phyloP scores from a whole-genome alignment of 345 rosid species.

The Reutealis trisperma region DNA sequence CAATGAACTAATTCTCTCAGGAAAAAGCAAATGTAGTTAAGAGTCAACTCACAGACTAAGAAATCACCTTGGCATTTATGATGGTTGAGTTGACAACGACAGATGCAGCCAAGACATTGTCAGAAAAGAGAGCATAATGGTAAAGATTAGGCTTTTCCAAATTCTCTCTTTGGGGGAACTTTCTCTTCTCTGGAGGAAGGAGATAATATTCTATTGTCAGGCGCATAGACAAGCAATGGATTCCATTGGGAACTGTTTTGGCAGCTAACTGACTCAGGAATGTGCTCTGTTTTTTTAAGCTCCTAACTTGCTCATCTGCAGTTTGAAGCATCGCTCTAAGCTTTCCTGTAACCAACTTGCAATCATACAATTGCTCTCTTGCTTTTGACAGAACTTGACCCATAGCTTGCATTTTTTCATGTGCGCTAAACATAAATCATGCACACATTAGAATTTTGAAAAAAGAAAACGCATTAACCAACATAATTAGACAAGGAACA shows the following conservation, averaged over 20 bases:
- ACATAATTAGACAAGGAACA: conserved; percentile 3
- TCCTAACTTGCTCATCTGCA: conserved; percentile 97
- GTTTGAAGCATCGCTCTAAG: conserved; percentile 98
- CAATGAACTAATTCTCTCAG: neutral
- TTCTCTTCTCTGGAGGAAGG: conserved; percentile 87
- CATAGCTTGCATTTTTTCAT: conserved; percentile 82
- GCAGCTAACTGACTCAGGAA: conserved; percentile 99
- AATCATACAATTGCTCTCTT: conserved; percentile 80
- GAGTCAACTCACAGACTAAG: conserved; percentile 6
- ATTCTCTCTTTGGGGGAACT: conserved; percentile 85
- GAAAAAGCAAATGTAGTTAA: neutral
- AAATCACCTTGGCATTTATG: conserved; percentile 83
- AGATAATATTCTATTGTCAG: conserved; percentile 90
- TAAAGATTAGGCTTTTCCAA: conserved; percentile 79
- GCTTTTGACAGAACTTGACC: conserved; percentile 87
- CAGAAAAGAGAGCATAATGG: conserved; percentile 98
- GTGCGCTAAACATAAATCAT: conserved; percentile 52
- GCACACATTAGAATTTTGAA: conserved; percentile 9
- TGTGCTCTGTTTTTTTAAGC: conserved; percentile 98
- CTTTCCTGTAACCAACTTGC: conserved; percentile 92
- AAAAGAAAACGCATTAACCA: conserved; percentile 15
- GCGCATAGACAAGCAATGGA: conserved; percentile 97
- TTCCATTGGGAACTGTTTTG: conserved; percentile 92
- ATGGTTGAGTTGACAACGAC: conserved; percentile 97
- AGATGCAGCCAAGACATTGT: conserved; percentile 99